Evolutionary conservation across 768 basidiomycete species (phyloP).

Genomic region (Suillus brevipes): DNA sequence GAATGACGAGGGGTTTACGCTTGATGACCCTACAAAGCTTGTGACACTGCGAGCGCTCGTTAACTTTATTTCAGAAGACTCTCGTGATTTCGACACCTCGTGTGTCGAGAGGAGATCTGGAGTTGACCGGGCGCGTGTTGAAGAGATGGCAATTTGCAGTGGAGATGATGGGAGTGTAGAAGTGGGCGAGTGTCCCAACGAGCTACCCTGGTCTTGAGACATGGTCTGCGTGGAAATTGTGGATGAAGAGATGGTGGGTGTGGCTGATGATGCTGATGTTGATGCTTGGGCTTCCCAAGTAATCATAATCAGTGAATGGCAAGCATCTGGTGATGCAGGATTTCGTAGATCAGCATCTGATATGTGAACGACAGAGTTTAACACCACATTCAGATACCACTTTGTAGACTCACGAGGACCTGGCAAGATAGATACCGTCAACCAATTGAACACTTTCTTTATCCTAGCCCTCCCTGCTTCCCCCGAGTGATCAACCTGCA

Average conservation of each 20-base stretch:
- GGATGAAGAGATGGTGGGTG: conserved; percentile 51
- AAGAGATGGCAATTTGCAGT: conserved; percentile 43
- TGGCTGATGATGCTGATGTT: conserved; percentile 46
- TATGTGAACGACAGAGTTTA: conserved; percentile 17
- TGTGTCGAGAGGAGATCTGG: conserved; percentile 48
- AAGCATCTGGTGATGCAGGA: conserved; percentile 67
- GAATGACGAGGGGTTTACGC: conserved; percentile 19
- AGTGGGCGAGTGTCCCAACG: conserved; percentile 31
- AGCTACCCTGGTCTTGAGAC: conserved; percentile 30
- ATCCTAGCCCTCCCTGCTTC: conserved; percentile 71
- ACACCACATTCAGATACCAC: background rate
- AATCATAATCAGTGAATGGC: conserved; percentile 48
- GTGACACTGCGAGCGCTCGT: conserved; percentile 30
- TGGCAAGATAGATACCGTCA: conserved; percentile 65
- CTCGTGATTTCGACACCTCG: conserved; percentile 37
- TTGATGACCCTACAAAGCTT: conserved; percentile 25
- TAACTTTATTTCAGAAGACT: conserved; percentile 28
- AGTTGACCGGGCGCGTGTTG: conserved; percentile 56
- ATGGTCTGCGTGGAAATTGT: conserved; percentile 34
- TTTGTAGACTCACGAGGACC: conserved; percentile 35
- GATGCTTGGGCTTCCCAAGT: conserved; percentile 56
- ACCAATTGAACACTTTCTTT: conserved; percentile 68
- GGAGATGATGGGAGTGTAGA: conserved; percentile 37
- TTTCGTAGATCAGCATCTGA: conserved; percentile 55
- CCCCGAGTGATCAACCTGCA: conserved; percentile 62